Base-by-base conservation (phyloP, 2,329 filamentous ascomycete species). In the Epichloe uncinata region DNA sequence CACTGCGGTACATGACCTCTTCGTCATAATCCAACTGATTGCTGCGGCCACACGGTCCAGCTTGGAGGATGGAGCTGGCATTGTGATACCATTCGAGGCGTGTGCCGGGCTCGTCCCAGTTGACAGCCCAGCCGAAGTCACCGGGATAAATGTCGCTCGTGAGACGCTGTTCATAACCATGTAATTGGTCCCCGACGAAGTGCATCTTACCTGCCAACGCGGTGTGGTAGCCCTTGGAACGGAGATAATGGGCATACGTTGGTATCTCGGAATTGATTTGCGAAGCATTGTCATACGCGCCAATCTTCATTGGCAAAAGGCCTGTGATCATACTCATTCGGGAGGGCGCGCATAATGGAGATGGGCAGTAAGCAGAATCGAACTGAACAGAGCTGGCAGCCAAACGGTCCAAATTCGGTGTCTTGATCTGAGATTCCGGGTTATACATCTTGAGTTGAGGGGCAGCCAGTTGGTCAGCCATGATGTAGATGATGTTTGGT, bases 1-100 rank as follows among this genome's bases (percentile, higher is more conserved):
- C 85, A 47, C 87, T 86, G 67, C 84, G 87, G 72, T 86, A 91
- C 82, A 96, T 91, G 64, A 95, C 88, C 69, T 96, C 90, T 69
- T 95, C 90, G 60, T 96, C 90, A 60, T 91, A 96, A 65, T 96
- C 90, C 48, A 96, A 77, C 73, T 96, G 90, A 70, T 96, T 96
- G 69, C 87, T 95, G 56, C 89, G 80, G 40, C 94, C 84, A 60
- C 89, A 95, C 33, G 84, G 80, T 9, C 90, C 90, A 0, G 90
- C 90, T 66, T 96, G 88, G 61, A 91, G 73, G 58, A 96, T 91
- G 6, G 89, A 95, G 61, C 87, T 90, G 69, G 90, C 89, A 65
- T 96, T 95, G 73, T 96, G 90, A 65, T 93, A 96, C 87, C 89
- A 96, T 68, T 96, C 90, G 41, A 91, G 80, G 43, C 90, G 79